phyloP scores from a whole-genome alignment of 331 rosid species.

The Pyrus hybrid region DNA sequence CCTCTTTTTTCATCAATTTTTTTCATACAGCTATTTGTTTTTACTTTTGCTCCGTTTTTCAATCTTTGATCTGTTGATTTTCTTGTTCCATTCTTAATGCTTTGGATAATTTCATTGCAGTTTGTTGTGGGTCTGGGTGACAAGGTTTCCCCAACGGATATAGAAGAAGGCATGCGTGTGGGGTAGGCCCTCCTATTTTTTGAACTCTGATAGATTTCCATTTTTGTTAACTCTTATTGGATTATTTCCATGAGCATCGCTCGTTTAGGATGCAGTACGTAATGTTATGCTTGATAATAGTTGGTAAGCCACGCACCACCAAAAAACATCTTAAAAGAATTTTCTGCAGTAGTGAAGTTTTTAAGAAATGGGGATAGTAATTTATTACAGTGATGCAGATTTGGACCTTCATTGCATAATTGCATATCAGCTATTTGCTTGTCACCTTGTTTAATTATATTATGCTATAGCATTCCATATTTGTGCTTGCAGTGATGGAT shows the following conservation, averaged over 20 bases:
- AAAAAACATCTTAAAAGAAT: background rate
- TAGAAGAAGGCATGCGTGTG: slow-evolving; percentile 99
- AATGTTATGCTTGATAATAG: background rate
- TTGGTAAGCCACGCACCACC: background rate
- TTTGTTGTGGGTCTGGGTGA: slow-evolving; percentile 99
- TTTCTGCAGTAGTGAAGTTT: background rate
- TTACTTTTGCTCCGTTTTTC: background rate
- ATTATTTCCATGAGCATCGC: background rate
- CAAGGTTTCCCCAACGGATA: slow-evolving; percentile 98
- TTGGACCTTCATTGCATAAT: background rate
- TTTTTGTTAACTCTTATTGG: background rate
- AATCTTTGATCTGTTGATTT: background rate
- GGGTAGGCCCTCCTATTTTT: slow-evolving; percentile 52
- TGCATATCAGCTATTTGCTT: background rate
- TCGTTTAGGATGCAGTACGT: background rate
- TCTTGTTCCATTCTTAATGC: background rate
- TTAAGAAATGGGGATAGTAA: background rate
- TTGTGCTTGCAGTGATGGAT: background rate
- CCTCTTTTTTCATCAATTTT: background rate
- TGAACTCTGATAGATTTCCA: background rate
- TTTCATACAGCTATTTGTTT: background rate
- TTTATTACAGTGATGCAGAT: background rate
- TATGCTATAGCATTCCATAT: background rate
- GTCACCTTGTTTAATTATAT: background rate
- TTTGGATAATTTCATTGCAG: slow-evolving; percentile 30